Base-by-base conservation (phyloP, 2,329 filamentous ascomycete genomes). In the Amauroascus verrucosus region DNA sequence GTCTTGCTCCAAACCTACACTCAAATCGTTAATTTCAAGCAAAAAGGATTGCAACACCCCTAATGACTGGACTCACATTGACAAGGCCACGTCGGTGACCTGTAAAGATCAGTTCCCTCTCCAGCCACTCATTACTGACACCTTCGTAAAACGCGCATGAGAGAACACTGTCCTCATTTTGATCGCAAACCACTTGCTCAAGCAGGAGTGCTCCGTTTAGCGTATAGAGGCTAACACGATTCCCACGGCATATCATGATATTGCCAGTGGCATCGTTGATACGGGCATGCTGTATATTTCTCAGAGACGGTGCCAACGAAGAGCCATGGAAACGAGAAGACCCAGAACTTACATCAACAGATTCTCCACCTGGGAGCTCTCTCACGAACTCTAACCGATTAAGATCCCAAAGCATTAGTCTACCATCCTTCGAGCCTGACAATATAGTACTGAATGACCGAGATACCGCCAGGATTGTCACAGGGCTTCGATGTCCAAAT, bases 81-180 rank as follows among this genome's bases (percentile, higher is more conserved):
- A 95, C 90, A 13, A 89, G 77, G 0, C 93, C 93, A 49, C 83
- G 77, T 58, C 81, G 77, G 65, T 97, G 93, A 0, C 93, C 93
- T 0, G 91, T 97, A 59, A 98, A 90, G 35, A 97, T 74, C 41
- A 98, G 75, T 56, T 85, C 84, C 52, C 85, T 84, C 69, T 94
- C 88, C 2, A 95, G 76, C 88, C 90, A 97, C 70, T 97, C 93
- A 61, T 89, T 93, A 1, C 84, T 85, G 0, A 83, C 79, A 0
- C 91, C 91, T 67, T 97, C 90, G 70, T 97, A 97, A 67, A 95
- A 95, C 2, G 90, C 87, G 58, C 89, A 93, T 1, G 85, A 83
- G 47, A 87, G 77, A 1, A 96, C 82, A 32, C 78, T 82, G 64
- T 96, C 91, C 22, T 91, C 86, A 8, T 77, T 74, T 3, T 74